Evolutionary conservation across 345 rosid species (phyloP).

Genomic region (Linum usitatissimum): DNA sequence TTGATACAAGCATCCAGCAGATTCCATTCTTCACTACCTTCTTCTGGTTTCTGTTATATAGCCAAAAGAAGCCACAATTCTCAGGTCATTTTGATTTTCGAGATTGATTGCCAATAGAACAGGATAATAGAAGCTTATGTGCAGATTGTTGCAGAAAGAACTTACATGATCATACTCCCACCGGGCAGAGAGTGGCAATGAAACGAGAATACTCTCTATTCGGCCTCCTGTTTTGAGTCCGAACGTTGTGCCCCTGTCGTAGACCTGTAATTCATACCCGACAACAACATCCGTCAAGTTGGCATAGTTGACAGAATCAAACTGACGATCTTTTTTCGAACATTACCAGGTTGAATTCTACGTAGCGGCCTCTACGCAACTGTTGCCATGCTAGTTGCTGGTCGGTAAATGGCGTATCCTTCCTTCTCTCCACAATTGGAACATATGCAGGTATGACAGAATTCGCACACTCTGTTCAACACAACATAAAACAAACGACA

Average conservation of each 20-base stretch:
- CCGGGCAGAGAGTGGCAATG: conserved; percentile 82
- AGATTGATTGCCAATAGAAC: conserved; percentile 1
- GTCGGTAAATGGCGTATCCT: conserved; percentile 62
- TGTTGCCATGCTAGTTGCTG: conserved; percentile 95
- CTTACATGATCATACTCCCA: conserved; percentile 98
- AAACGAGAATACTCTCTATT: conserved; percentile 95
- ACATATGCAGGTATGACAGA: conserved; percentile 87
- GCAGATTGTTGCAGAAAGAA: conserved; percentile 3
- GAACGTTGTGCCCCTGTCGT: conserved; percentile 95
- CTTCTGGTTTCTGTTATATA: conserved; percentile 68
- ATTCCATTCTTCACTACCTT: conserved; percentile 97
- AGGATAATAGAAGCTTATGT: not conserved
- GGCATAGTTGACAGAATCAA: not conserved
- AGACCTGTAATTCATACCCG: conserved; percentile 37
- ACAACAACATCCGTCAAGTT: not conserved
- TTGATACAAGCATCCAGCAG: conserved; percentile 90
- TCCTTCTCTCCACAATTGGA: conserved; percentile 81
- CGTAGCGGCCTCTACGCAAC: conserved; percentile 88
- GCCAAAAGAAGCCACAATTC: conserved; percentile 7
- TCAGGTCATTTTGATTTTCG: conserved; percentile 7
- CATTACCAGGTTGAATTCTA: conserved; percentile 88
- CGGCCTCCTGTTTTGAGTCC: conserved; percentile 96
- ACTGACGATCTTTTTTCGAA: too few relatives aligned
- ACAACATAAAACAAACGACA: conserved; percentile 1
- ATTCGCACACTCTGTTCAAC: conserved; percentile 68